Conservation (phyloP, 139 green algal species). For the Edaphochlamys debaryana region DNA sequence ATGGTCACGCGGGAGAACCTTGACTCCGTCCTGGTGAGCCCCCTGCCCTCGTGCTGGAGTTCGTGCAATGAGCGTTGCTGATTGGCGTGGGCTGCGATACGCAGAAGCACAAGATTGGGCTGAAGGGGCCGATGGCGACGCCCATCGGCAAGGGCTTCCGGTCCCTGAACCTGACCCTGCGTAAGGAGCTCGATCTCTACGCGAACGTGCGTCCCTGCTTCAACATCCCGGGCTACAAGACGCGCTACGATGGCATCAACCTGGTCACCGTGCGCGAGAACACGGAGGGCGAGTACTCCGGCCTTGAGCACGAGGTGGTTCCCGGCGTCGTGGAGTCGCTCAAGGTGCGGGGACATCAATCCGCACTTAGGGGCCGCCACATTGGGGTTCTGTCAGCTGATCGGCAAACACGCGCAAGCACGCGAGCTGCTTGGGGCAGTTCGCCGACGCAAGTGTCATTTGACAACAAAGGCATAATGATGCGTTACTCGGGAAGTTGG, state of each 20-base stretch:
- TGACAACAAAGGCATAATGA: no score
- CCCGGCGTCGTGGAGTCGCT: conserved; percentile 94
- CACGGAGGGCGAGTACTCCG: conserved; percentile 97
- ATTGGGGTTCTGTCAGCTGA: no score
- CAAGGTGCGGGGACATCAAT: conserved; percentile 70
- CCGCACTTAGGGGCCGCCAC: no score
- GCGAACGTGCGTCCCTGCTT: conserved; percentile 98
- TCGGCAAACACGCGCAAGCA: no score
- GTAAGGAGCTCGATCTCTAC: conserved; percentile 96
- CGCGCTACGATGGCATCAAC: conserved; percentile 94
- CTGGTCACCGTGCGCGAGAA: conserved; percentile 97
- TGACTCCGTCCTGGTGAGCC: conserved; percentile 90
- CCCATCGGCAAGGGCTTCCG: conserved; percentile 96
- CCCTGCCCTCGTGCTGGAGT: no score
- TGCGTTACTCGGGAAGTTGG: no score
- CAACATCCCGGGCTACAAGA: conserved; percentile 95
- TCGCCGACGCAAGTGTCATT: no score
- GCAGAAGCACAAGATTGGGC: conserved; percentile 87
- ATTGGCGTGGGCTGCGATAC: neutral
- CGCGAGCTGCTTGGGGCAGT: no score
- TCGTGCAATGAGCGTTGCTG: neutral
- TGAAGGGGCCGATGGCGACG: conserved; percentile 97
- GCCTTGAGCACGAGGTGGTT: conserved; percentile 96
- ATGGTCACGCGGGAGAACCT: conserved; percentile 94
- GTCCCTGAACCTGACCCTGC: conserved; percentile 95